phyloP scores from a whole-genome alignment of 1,284 basidiomycete species.

The Trichosporon inkin region DNA sequence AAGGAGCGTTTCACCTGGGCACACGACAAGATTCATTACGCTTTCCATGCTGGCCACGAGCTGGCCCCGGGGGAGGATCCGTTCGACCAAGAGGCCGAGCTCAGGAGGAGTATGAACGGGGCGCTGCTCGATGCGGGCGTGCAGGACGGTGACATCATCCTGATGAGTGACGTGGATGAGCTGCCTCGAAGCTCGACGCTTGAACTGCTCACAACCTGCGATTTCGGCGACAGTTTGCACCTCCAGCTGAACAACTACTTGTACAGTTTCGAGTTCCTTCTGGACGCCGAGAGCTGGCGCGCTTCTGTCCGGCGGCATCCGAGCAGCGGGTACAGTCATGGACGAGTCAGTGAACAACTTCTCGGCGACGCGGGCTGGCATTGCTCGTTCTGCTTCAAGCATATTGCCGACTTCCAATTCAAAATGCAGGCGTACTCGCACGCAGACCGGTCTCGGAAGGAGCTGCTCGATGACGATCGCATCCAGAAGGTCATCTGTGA shows the following conservation, averaged over 20 bases:
- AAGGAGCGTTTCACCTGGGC: constrained; percentile 23
- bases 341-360: constrained; percentile 52
- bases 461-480: constrained; percentile 13
- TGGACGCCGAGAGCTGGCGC: constrained; percentile 30
- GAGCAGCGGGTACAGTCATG: constrained; percentile 33
- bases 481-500: constrained; percentile 27
- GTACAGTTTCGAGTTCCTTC: constrained; percentile 63
- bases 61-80: background rate
- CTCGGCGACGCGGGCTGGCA: constrained; percentile 61
- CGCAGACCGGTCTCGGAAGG: constrained; percentile 28
- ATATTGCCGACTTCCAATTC: constrained; percentile 27
- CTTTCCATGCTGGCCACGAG: constrained; percentile 15
- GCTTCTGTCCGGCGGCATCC: background rate
- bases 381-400: constrained; percentile 40
- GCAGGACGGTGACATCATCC: constrained; percentile 49
- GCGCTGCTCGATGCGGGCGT: background rate
- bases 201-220: constrained; percentile 59
- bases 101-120: background rate
- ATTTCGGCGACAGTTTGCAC: constrained; percentile 23
- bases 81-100: background rate
- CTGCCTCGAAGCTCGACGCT: constrained; percentile 60
- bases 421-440: constrained; percentile 38
- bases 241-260: constrained; percentile 66
- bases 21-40: constrained; percentile 40
- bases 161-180: constrained; percentile 69